Conservation (phyloP, 164 flowering plant genomes). For the Aristolochia contorta region DNA sequence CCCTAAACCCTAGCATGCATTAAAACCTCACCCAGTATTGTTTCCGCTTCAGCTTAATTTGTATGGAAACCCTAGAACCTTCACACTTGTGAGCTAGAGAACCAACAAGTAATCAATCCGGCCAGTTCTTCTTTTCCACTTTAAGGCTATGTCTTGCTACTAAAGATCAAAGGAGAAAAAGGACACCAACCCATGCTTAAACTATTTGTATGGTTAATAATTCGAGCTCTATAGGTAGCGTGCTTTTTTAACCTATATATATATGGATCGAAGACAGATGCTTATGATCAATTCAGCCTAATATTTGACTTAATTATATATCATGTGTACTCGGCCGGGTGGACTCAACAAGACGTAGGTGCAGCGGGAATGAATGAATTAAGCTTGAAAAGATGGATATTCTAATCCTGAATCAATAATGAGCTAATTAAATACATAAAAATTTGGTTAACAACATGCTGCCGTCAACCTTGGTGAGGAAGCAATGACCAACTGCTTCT, state of each 20-base stretch:
- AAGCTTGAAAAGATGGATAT: not conserved
- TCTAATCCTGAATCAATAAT: not conserved
- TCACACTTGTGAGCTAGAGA: not conserved
- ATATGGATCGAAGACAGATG: too few species aligned
- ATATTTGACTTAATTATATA: too few species aligned
- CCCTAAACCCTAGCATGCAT: not conserved
- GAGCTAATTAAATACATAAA: not conserved
- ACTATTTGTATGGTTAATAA: too few species aligned
- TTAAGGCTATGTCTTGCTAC: too few species aligned
- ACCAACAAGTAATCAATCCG: not conserved
- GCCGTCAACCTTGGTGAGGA: slow-evolving; percentile 7
- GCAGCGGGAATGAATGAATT: not conserved
- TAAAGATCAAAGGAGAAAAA: too few species aligned
- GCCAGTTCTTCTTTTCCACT: too few species aligned
- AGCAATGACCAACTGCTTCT: slow-evolving; percentile 16
- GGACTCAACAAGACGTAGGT: not conserved
- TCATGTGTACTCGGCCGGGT: too few species aligned
- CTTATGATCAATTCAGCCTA: too few species aligned
- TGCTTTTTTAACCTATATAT: too few species aligned
- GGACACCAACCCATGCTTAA: too few species aligned
- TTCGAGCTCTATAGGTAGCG: too few species aligned
- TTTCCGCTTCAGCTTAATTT: not conserved
- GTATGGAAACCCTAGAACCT: not conserved
- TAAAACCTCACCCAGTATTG: not conserved
- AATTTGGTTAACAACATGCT: not conserved